Base-by-base conservation (phyloP, 108 stramenopile genomes). In the Nitzschia sp. region DNA sequence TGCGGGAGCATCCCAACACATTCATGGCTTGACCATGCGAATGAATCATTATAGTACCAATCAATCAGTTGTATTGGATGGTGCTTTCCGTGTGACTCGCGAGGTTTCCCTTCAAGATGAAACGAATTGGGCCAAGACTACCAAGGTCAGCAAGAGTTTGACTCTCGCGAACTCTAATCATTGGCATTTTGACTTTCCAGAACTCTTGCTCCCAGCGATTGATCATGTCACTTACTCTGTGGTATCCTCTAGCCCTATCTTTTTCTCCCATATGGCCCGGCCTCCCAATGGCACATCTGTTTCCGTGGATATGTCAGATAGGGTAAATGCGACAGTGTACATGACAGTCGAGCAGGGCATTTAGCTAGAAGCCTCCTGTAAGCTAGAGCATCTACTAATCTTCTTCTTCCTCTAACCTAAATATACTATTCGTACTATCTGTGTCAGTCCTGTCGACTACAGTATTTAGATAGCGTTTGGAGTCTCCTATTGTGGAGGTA, bases 1-100 rank as follows among this genome's bases (percentile, higher is more conserved):
- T 44, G 61, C 61, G 7, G 61, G 61, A 20, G 21, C 22, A 10
- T 10, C 37, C n/a, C 1, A 12, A 6, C 42, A 2, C 8, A 42
- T 62, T 14, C 2, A 46, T 46, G 61, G 61, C 8, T 62, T 62
- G 43, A 62, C 61, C 42, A 44, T 62, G 41, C 61, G 61, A 43
- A 40, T 62, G 38, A 62, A 62, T 62, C 12, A 62, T 14, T 62
- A 62, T 42, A 58, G 38, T 58, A 44, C 61, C 20, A 46, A 62
- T 20, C 61, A 62, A 62, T 62, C 61, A 21, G 43, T 62, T 8
- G 61, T 62, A 0, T 46, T 62, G 61, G 61, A 62, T 62, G 61
- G 61, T 40, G 44, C 61, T 14, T 62, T 62, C 40, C 14, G 2
- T 10, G 8, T 12, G 10, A 42, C 43, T 6, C 37, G 40, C 10